These are phyloP conservation scores for Populus simonii DNA, from an alignment of 345 rosid genomes.

Conservation along the genomic window DNA sequence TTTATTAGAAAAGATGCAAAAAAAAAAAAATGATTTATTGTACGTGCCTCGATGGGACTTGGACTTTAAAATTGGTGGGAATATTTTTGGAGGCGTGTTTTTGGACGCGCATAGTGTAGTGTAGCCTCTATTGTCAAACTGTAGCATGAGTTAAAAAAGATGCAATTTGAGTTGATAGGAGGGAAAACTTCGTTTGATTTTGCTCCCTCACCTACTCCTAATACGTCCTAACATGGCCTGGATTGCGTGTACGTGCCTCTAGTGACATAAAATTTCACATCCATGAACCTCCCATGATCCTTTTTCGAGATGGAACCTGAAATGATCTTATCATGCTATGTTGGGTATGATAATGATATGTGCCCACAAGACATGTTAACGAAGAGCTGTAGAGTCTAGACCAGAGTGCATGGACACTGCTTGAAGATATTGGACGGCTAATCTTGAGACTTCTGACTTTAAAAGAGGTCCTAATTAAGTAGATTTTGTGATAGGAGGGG, in stretches of 20 bases:
- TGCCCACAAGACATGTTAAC: background rate
- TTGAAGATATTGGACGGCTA: background rate
- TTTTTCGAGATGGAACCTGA: too few species aligned
- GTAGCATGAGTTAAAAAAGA: background rate
- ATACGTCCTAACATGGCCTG: too few species aligned
- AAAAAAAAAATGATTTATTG: background rate
- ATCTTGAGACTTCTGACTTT: too few species aligned
- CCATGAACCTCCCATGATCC: too few species aligned
- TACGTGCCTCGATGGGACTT: conserved; percentile 3
- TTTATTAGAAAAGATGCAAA: background rate
- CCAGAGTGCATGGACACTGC: background rate
- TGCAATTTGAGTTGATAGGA: background rate
- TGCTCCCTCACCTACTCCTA: conserved; percentile 11
- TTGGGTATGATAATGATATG: background rate
- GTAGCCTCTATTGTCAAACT: background rate
- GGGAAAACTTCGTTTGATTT: conserved; percentile 13
- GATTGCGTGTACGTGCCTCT: too few species aligned
- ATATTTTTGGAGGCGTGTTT: conserved; percentile 16
- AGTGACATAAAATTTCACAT: too few species aligned
- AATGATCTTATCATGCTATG: too few species aligned
- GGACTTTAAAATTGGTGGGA: background rate
- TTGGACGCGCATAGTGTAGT: background rate
- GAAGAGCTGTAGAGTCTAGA: background rate
- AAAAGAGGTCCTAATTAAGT: too few species aligned
- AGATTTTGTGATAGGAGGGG: too few species aligned